Percentiles rank a stretch among this genome's conserved stretches.
These are phyloP conservation scores for Cutaneotrichosporon cavernicola DNA, from an alignment of 1,284 basidiomycete genomes.

Conservation along the genomic window DNA sequence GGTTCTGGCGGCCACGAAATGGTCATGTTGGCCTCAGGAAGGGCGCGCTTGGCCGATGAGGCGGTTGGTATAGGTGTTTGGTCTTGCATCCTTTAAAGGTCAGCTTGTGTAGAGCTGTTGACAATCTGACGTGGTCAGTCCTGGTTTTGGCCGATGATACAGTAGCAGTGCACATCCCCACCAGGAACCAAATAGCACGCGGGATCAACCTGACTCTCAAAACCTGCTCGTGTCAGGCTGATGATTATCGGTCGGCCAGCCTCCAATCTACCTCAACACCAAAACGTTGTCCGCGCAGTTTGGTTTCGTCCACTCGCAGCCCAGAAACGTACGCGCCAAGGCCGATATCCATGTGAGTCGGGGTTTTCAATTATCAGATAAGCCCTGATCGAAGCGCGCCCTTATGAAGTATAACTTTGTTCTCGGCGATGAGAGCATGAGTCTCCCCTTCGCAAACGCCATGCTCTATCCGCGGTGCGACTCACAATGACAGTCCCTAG, in stretches of 20 bases:
- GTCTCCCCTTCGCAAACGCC: too few species aligned
- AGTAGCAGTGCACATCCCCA: background rate
- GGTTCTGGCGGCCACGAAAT: background rate
- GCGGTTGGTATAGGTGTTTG: background rate
- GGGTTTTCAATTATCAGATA: background rate
- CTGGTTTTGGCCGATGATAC: background rate
- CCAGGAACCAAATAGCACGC: slow-evolving; percentile 1
- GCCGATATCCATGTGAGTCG: background rate
- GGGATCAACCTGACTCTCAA: background rate
- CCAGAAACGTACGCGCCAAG: background rate
- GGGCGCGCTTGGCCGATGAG: background rate
- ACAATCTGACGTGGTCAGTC: background rate
- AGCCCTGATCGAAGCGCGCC: background rate
- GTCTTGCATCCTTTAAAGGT: background rate
- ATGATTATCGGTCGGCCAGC: background rate
- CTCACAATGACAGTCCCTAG: too few species aligned
- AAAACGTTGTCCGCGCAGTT: background rate
- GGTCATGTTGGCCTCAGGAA: background rate
- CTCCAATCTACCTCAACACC: background rate
- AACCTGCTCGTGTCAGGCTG: background rate
- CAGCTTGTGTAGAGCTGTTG: background rate
- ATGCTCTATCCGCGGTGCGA: too few species aligned
- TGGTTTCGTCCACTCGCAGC: background rate
- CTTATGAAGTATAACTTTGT: background rate
- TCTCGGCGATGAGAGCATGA: background rate